Evolutionary conservation across 257 asterid genomes (phyloP).

Genomic region (Solanum medicagineum): DNA sequence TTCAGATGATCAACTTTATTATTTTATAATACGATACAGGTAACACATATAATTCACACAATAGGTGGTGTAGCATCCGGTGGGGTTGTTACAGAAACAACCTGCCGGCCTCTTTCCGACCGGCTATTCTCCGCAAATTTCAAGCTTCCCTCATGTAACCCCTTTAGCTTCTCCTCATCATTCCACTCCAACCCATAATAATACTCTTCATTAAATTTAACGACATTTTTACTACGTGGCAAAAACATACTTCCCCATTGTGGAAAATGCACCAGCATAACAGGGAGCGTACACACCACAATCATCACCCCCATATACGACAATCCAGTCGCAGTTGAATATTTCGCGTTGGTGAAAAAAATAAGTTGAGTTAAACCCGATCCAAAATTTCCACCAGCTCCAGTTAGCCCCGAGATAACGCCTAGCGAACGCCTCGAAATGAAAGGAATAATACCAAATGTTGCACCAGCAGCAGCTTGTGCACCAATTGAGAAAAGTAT

Average conservation of each 20-base stretch:
- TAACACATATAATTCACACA: background rate
- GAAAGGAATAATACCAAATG: constrained; percentile 44
- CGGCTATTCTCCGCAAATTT: constrained; percentile 49
- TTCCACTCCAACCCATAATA: constrained; percentile 40
- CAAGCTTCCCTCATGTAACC: constrained; percentile 33
- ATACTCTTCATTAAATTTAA: constrained; percentile 25
- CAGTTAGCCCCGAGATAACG: constrained; percentile 41
- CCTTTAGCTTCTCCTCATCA: constrained; percentile 30
- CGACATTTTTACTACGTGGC: constrained; percentile 13
- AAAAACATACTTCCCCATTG: constrained; percentile 67
- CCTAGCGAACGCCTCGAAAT: constrained; percentile 45
- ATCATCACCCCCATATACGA: constrained; percentile 41
- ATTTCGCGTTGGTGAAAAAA: constrained; percentile 30
- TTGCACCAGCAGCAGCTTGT: constrained; percentile 47
- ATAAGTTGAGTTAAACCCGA: constrained; percentile 39
- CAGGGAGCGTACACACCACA: constrained; percentile 35
- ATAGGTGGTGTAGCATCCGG: background rate
- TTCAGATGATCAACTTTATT: too few species aligned
- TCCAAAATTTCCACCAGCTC: constrained; percentile 56
- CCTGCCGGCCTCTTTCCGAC: constrained; percentile 38
- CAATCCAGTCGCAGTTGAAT: constrained; percentile 35
- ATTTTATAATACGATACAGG: background rate
- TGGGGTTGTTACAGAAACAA: constrained; percentile 6
- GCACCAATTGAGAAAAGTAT: constrained; percentile 43
- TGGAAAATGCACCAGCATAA: constrained; percentile 38